Evolutionary conservation across 1,284 basidiomycete species (phyloP).

Genomic region (Cystobasidium slooffiae): DNA sequence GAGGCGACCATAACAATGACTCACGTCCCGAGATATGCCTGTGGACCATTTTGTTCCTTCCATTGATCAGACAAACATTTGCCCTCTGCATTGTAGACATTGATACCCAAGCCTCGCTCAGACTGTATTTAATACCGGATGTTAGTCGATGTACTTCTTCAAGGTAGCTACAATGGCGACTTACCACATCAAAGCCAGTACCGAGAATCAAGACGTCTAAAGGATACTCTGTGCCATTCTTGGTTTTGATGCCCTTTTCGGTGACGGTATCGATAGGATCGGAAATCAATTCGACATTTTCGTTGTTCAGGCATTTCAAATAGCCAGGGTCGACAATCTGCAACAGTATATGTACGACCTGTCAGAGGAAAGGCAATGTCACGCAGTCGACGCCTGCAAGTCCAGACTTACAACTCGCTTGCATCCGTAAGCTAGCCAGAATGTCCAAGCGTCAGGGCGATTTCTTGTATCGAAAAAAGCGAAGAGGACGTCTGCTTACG

Average conservation of each 20-base stretch:
- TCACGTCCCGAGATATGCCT: constrained; percentile 44
- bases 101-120: constrained; percentile 38
- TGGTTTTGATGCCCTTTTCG: constrained; percentile 42
- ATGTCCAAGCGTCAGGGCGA: no score
- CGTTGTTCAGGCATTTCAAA: constrained; percentile 29
- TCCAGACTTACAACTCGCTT: no score
- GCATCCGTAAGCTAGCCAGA: no score
- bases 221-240: constrained; percentile 41
- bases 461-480: no score
- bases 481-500: constrained; percentile 5
- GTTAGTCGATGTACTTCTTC: neutral
- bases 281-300: constrained; percentile 45
- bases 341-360: no score
- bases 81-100: constrained; percentile 35
- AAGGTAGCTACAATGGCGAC: neutral
- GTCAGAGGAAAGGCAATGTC: neutral
- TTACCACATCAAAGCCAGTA: constrained; percentile 47
- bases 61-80: constrained; percentile 44
- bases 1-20: no score
- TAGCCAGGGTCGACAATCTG: constrained; percentile 44
- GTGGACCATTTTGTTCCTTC: constrained; percentile 42
- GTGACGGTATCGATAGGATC: constrained; percentile 46
- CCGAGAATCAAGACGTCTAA: constrained; percentile 47
- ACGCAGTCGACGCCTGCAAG: no score
- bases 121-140: neutral